A percentile compares a stretch with the other conserved stretches of the same genome.
Evolutionary conservation across 2,329 filamentous ascomycete genomes (phyloP).

Genomic region (Sarocladiaceae sp.): DNA sequence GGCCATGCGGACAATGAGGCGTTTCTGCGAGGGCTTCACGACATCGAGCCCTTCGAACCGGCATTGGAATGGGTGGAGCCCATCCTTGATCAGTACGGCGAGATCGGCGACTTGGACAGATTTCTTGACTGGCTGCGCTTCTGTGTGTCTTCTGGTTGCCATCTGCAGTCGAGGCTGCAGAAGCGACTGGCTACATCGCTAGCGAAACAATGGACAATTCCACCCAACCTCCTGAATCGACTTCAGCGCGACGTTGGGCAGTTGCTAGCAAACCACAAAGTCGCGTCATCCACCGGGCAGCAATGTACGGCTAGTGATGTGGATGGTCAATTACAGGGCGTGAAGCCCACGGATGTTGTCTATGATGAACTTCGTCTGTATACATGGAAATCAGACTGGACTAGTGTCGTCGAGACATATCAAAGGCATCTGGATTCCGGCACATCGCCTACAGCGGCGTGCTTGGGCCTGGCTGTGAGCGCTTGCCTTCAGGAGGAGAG

Average conservation of each 20-base stretch:
- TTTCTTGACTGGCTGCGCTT: conserved; percentile 5
- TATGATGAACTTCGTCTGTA: too few species aligned
- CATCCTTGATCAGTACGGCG: neutral
- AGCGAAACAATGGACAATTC: neutral
- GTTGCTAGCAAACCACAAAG: too few species aligned
- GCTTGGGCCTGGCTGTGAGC: conserved; percentile 41
- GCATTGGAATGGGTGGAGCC: neutral
- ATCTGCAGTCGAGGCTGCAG: neutral
- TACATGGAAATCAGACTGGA: too few species aligned
- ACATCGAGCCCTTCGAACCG: neutral
- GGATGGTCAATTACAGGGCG: too few species aligned
- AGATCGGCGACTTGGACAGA: neutral
- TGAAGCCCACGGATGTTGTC: too few species aligned
- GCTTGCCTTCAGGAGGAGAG: conserved; percentile 31
- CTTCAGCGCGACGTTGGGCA: neutral
- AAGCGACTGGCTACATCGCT: neutral
- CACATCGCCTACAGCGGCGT: too few species aligned
- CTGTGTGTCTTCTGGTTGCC: neutral
- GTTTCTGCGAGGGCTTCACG: neutral
- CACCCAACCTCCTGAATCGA: neutral
- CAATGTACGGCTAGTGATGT: too few species aligned
- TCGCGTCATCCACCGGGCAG: too few species aligned
- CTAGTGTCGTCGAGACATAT: too few species aligned
- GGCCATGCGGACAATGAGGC: neutral
- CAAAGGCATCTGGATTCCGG: too few species aligned